Conservation (phyloP, 2,329 filamentous ascomycete species). For the Trichoderma semiorbis region DNA sequence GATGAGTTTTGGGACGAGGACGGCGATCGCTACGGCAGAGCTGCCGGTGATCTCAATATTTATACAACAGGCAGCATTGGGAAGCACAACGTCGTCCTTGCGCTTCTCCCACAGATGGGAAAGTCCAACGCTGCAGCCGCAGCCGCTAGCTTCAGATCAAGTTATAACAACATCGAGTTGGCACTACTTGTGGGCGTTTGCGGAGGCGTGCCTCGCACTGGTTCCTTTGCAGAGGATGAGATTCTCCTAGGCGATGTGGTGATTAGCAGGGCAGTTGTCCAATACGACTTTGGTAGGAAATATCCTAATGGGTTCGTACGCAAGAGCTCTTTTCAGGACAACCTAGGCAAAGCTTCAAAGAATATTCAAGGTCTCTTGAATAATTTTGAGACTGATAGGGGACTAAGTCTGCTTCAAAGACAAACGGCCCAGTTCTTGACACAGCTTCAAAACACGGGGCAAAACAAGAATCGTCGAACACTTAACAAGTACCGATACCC, state of each 20-base stretch:
- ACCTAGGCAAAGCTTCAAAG: slow-evolving; percentile 24
- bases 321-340: slow-evolving; percentile 28
- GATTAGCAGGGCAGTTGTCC: slow-evolving; percentile 29
- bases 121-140: slow-evolving; percentile 28
- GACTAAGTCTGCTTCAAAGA: background rate
- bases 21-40: slow-evolving; percentile 14
- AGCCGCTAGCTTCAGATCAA: slow-evolving; percentile 29
- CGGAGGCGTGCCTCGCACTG: slow-evolving; percentile 31
- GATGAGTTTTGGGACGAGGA: slow-evolving; percentile 21
- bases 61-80: slow-evolving; percentile 27
- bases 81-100: slow-evolving; percentile 27
- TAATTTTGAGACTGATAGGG: slow-evolving; percentile 22
- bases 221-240: slow-evolving; percentile 14
- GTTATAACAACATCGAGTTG: slow-evolving; percentile 32
- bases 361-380: slow-evolving; percentile 30
- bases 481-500: slow-evolving; percentile 26
- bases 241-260: slow-evolving; percentile 33
- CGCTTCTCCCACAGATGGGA: slow-evolving; percentile 27
- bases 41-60: slow-evolving; percentile 19
- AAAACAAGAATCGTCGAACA: slow-evolving; percentile 7
- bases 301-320: slow-evolving; percentile 25
- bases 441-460: slow-evolving; percentile 7
- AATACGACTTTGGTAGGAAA: slow-evolving; percentile 30
- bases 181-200: slow-evolving; percentile 39
- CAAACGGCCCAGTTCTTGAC: slow-evolving; percentile 18